Evolutionary conservation across 257 asterid species (phyloP).

Genomic region (Primulina eburnea): DNA sequence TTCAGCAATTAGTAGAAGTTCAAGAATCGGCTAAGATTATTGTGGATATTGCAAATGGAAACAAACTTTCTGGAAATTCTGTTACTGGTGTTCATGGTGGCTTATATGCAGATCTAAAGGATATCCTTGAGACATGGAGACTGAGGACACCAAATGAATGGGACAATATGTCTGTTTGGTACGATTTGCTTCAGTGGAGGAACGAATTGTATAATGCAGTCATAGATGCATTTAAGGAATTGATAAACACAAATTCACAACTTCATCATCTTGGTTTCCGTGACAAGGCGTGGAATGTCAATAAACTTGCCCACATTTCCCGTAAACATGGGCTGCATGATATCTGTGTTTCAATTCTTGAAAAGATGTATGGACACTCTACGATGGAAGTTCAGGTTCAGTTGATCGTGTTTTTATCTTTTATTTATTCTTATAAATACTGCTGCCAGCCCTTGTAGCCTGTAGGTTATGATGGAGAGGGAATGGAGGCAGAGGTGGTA

Average conservation of each 20-base stretch:
- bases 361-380: slow-evolving; percentile 98
- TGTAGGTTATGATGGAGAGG: background rate
- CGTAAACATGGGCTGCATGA: slow-evolving; percentile 91
- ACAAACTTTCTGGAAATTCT: slow-evolving; percentile 77
- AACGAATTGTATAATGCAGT: slow-evolving; percentile 95
- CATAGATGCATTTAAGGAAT: slow-evolving; percentile 92
- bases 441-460: background rate
- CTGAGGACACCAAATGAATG: slow-evolving; percentile 98
- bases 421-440: slow-evolving; percentile 2
- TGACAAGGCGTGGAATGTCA: slow-evolving; percentile 99
- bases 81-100: slow-evolving; percentile 77
- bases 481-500: slow-evolving; percentile 16
- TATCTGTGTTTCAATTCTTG: slow-evolving; percentile 90
- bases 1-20: slow-evolving; percentile 97
- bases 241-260: slow-evolving; percentile 73
- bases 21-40: slow-evolving; percentile 94
- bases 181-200: slow-evolving; percentile 97
- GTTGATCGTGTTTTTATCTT: slow-evolving; percentile 20
- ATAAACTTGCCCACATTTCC: slow-evolving; percentile 94
- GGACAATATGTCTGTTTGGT: slow-evolving; percentile 98
- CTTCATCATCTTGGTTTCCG: slow-evolving; percentile 98
- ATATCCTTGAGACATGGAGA: slow-evolving; percentile 98
- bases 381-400: slow-evolving; percentile 99
- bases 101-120: slow-evolving; percentile 91
- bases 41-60: slow-evolving; percentile 89